Base-by-base conservation (phyloP, 768 basidiomycete genomes). In the Psilocybe subaeruginosa region DNA sequence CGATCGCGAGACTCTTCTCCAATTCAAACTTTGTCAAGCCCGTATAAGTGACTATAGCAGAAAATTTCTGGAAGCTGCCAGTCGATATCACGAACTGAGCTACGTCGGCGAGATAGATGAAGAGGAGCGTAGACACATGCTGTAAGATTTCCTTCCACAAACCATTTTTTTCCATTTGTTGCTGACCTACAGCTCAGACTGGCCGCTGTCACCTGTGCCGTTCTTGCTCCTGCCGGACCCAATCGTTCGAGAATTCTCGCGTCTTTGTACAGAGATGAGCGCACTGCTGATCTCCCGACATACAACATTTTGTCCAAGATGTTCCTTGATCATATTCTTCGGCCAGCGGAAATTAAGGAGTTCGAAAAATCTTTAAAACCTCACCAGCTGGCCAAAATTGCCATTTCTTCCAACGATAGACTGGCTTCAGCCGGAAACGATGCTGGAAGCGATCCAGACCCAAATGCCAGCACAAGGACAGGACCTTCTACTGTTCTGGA, bases 301-400 rank as follows among this genome's bases (percentile, higher is more conserved):
- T 90, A 89, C 78, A 91, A 92, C 70, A 95, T 99, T 72, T 86
- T 99, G 27, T 89, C 91, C 39, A 98, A 98, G 73, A 99, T 99
- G 97, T 95, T 97, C 77, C 88, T 99, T 64, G 97, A 99, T 71
- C 95, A 95, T 66, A 98, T 99, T 71, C 85, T 99, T 53, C 91
- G 95, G 47, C 83, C 95, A 1, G 80, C 85, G 48, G 97, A 99
- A 77, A 85, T 99, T 58, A 88, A 92, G 70, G 89, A 89, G 51
- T 99, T 99, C 71, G 93, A 96, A 73, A 82, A 81, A 47, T 90
- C 88, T 2, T 85, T 99, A 55, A 91, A 91, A 67, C 86, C 91
- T 14, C 97, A 99, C 77, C 97, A 99, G 73, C 84, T 97, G 29
- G 97, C 97, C n/a, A 90, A 88, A 72, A 88, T 97, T 50, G 83